phyloP scores from a whole-genome alignment of 192 early-diverging fungal species.

The Mortierella alpina region DNA sequence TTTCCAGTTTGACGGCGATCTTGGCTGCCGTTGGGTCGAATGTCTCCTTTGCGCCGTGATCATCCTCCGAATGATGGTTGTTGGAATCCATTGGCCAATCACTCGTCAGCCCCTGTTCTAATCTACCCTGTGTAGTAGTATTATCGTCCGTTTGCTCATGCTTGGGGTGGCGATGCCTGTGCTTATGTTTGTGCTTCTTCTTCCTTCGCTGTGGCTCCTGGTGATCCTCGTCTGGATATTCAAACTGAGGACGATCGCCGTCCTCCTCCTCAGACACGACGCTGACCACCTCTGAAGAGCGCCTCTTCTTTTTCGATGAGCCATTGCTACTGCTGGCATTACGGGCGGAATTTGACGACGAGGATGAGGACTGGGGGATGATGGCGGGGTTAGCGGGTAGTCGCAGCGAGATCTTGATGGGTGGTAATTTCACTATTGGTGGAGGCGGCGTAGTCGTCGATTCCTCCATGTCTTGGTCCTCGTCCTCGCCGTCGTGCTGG shows the following conservation, averaged over 20 bases:
- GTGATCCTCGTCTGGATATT: background rate
- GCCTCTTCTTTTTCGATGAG: slow-evolving; percentile 24
- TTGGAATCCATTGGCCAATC: no score
- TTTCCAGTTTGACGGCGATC: slow-evolving; percentile 14
- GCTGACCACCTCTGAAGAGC: slow-evolving; percentile 24
- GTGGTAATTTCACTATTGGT: slow-evolving; percentile 20
- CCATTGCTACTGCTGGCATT: slow-evolving; percentile 2
- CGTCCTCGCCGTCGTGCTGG: slow-evolving; percentile 1
- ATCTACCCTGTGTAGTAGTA: no score
- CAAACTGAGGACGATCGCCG: background rate
- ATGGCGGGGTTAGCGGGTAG: slow-evolving; percentile 24
- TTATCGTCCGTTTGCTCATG: slow-evolving; percentile 1
- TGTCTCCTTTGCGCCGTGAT: no score
- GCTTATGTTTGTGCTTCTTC: slow-evolving; percentile 51
- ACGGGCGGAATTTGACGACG: background rate
- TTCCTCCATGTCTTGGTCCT: background rate
- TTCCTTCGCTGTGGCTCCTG: slow-evolving; percentile 14
- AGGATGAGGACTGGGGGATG: slow-evolving; percentile 1
- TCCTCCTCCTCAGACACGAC: slow-evolving; percentile 16
- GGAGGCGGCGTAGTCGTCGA: background rate
- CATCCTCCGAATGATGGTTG: no score
- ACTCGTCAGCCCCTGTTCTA: no score
- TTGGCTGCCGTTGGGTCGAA: background rate
- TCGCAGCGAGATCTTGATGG: slow-evolving; percentile 47
- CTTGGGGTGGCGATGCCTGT: slow-evolving; percentile 23